Percentiles rank a stretch among this genome's conserved stretches.
Evolutionary conservation across 805 yeast species (phyloP).

Genomic region (Hagleromyces aurorensis): DNA sequence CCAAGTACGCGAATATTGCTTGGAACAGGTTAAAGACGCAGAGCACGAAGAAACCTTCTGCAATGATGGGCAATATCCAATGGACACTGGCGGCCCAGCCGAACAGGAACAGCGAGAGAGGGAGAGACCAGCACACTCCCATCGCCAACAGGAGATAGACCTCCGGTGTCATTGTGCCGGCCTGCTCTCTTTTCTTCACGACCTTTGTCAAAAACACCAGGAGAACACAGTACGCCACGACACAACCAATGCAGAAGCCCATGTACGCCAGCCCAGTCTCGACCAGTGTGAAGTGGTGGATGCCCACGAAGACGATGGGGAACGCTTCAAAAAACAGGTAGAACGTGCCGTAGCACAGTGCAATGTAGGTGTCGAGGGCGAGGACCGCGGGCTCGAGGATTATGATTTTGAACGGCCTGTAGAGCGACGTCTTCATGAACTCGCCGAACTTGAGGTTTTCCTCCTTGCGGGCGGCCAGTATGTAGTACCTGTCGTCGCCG

Average conservation of each 20-base stretch:
- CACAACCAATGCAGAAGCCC: slow-evolving; percentile 40
- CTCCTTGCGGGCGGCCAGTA: slow-evolving; percentile 26
- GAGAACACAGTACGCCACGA: slow-evolving; percentile 30
- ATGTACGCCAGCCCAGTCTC: slow-evolving; percentile 42
- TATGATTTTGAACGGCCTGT: slow-evolving; percentile 45
- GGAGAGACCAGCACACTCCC: slow-evolving; percentile 36
- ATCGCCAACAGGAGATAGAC: slow-evolving; percentile 36
- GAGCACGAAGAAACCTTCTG: slow-evolving; percentile 34
- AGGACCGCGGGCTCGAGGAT: slow-evolving; percentile 49
- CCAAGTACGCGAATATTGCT: slow-evolving; percentile 42
- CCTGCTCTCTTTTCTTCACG: slow-evolving; percentile 23
- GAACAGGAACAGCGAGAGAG: slow-evolving; percentile 37
- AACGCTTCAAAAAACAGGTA: slow-evolving; percentile 56
- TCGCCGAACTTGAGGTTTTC: slow-evolving; percentile 27
- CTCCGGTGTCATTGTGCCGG: slow-evolving; percentile 34
- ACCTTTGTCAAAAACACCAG: slow-evolving; percentile 24
- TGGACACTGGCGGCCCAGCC: slow-evolving; percentile 45
- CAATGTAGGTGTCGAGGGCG: slow-evolving; percentile 43
- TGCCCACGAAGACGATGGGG: slow-evolving; percentile 44
- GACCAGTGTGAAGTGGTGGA: slow-evolving; percentile 40
- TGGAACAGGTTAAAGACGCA: slow-evolving; percentile 45
- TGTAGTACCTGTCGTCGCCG: slow-evolving; percentile 39
- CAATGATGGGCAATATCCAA: slow-evolving; percentile 45
- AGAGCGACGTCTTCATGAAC: slow-evolving; percentile 31
- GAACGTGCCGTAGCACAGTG: slow-evolving; percentile 43